Conservation (phyloP, 441 rosid genomes). For the Populus hybrid region DNA sequence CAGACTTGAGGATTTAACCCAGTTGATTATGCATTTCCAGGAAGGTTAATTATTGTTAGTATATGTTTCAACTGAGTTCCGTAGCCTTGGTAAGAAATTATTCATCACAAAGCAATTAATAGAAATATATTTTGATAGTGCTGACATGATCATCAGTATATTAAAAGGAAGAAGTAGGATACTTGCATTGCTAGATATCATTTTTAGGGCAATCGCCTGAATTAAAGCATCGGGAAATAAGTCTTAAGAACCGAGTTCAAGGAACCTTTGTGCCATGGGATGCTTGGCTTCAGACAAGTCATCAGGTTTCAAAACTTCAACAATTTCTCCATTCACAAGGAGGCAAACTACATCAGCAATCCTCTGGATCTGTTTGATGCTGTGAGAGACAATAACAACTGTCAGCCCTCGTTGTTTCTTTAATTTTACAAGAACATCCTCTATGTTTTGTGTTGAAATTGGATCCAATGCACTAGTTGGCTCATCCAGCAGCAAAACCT, state of each 20-base stretch:
- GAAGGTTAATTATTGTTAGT: not conserved
- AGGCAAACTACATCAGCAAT: constrained; percentile 76
- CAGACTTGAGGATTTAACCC: not conserved
- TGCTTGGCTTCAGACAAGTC: constrained; percentile 65
- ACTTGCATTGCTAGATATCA: not conserved
- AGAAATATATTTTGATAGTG: not conserved
- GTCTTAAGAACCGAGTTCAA: constrained; percentile 51
- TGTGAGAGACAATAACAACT: constrained; percentile 73
- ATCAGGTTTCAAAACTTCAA: constrained; percentile 65
- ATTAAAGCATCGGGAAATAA: no score
- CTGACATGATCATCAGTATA: not conserved
- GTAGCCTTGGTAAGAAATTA: not conserved
- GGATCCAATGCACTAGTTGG: constrained; percentile 93
- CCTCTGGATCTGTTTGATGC: constrained; percentile 87
- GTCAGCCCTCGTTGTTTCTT: constrained; percentile 68
- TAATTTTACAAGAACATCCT: constrained; percentile 66
- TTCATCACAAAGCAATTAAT: no score
- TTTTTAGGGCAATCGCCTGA: not conserved
- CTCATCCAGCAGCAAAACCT: constrained; percentile 78
- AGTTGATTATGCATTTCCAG: not conserved
- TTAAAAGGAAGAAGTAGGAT: not conserved
- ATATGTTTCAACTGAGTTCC: not conserved
- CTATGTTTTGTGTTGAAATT: constrained; percentile 77
- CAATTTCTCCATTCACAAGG: constrained; percentile 71
- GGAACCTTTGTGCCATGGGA: constrained; percentile 78